phyloP scores from a whole-genome alignment of 2,329 filamentous ascomycete species.

The Fusarium albidum region DNA sequence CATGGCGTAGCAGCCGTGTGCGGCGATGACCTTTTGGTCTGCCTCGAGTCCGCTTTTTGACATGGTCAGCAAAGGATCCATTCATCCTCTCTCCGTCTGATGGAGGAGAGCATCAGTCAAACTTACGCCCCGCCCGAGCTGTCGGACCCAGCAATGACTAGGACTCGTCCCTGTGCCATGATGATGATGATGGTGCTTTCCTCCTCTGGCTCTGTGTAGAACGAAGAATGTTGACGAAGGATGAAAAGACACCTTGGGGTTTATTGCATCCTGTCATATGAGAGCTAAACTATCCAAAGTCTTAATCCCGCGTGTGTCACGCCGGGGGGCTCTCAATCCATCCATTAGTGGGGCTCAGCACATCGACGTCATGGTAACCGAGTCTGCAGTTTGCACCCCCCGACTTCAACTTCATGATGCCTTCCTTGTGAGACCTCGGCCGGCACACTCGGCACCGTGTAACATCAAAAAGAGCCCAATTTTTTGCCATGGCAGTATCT shows the following conservation, averaged over 20 bases:
- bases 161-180: constrained; percentile 62
- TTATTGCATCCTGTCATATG: too few relatives aligned
- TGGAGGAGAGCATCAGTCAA: constrained; percentile 4
- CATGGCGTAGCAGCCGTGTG: constrained; percentile 94
- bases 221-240: background rate
- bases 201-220: too few relatives aligned
- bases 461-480: background rate
- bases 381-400: background rate
- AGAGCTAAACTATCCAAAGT: background rate
- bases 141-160: constrained; percentile 89
- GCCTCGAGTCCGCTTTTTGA: constrained; percentile 83
- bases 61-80: too few relatives aligned
- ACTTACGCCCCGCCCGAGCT: constrained; percentile 86
- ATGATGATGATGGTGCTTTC: background rate
- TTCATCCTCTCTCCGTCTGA: constrained; percentile 1
- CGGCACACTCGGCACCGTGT: too few relatives aligned
- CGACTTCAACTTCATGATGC: constrained; percentile 1
- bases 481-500: background rate
- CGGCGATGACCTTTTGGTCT: constrained; percentile 92
- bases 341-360: constrained; percentile 26
- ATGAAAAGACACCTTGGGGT: background rate
- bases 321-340: background rate
- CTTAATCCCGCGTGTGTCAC: constrained; percentile 7
- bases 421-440: background rate
- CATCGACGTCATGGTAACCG: constrained; percentile 23